Evolutionary conservation across 1,139 yeast species (phyloP), one percentile per base, ranked within the genome.

Genomic region (Lodderomyces pseudojiufengensis): DNA sequence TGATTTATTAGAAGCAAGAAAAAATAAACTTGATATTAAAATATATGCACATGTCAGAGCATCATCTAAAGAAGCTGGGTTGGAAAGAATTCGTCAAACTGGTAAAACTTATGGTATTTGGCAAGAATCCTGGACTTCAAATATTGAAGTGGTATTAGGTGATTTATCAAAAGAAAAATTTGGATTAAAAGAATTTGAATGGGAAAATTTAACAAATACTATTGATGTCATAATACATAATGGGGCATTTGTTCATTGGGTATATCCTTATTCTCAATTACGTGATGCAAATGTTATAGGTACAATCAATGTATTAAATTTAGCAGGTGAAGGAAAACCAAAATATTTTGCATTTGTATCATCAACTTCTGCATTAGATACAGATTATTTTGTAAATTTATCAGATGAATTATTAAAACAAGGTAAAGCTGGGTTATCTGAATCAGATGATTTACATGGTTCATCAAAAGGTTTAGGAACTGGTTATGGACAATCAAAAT

Each of bases 191-290:
- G 70, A 72, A 21, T 52, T 51, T 1, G 65, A 65, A 27, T 92
- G 95, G 95, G 37, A 48, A 2, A 35, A 54, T 5, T 70, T 94
- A 43, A 62, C 79, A 4, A 61, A 73, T 10, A 61, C 68, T 1
- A 69, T 90, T 40, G 98, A 94, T 58, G 82, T 84, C 4, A 80
- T 94, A 35, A 77, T 94, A 44, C 99, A 94, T 61, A 94, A 94
- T 52, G 98, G 97, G 65, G 99, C 98, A 4, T 71, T 90, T 44
- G 99, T 94, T 29, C 98, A 94, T 61, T 94, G 99, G 99, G 96
- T 90, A 3, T 92, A 85, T 57, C 98, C 97, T 29, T 94, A 94
- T 61, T 66, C 84, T 35, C 86, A 84, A 50, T 70, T 94, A 49
- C 78, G 97, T 51, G 96, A 87, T 43, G 95, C 98, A 27, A 94